Base-by-base conservation (phyloP, 257 asterid species). In the Petrea volubilis region DNA sequence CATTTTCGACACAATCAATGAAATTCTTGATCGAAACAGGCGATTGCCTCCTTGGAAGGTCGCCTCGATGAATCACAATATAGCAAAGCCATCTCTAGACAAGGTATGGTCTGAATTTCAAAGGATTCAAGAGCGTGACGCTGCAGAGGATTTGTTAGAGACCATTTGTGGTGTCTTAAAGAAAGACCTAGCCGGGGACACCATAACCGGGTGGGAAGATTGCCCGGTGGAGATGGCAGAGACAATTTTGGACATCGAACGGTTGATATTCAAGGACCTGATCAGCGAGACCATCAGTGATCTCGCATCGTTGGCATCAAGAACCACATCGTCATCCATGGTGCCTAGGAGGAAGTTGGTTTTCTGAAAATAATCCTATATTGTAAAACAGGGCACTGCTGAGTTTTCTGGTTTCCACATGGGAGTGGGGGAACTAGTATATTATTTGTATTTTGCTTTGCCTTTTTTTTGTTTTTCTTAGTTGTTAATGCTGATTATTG, bases 1-100 rank as follows among this genome's bases (percentile, higher is more conserved):
- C 24, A 78, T 86, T 12, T 94, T 89, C 29, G 96, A 94, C 67
- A 81, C 89, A 2, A 70, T 82, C 51, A 80, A 71, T 1, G 99
- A 90, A 70, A 89, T 94, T 20, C 83, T 94, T n/a, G 80, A 89
- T 58, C 36, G 93, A 31, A 85, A 81, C 65, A 80, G 77, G 73
- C 80, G 73, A 28, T 55, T 94, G 64, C 98, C 99, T 9, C 97
- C 97, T 0, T 91, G 98, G 99, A 89, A 86, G 79, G 82, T 73
- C 13, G 65, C 68, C 53, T 70, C 79, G 79, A 69, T 84, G 7
- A 72, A 76, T 36, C 47, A 60, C 7, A 33, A 47, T 43, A 21
- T 9, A 3, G 52, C 74, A 13, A 77, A 68, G 41, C 81, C 90
- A 2, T 78, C 86, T 1, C 49, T 85, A 2, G 79, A 77, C 6